These are phyloP conservation scores for Fusarium pseudograminearum DNA, from an alignment of 2,329 filamentous ascomycete genomes.

Conservation along the genomic window DNA sequence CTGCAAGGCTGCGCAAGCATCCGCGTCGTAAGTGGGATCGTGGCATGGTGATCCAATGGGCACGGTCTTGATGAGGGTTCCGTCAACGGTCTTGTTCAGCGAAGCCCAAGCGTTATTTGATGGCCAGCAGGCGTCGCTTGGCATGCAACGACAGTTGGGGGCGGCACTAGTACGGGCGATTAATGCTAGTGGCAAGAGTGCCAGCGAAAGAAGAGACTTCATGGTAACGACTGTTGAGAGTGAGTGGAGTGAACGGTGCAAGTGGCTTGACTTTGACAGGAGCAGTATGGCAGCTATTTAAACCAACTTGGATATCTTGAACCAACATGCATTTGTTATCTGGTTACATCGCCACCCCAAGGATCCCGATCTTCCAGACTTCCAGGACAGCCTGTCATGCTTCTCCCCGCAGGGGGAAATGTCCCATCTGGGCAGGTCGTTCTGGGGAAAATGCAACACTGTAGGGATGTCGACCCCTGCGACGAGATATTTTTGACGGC, in stretches of 20 bases:
- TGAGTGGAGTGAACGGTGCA: not conserved
- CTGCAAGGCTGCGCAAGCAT: constrained; percentile 57
- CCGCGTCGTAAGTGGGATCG: constrained; percentile 59
- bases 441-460: not conserved
- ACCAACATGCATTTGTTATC: not conserved
- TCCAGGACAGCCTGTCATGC: not conserved
- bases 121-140: constrained; percentile 67
- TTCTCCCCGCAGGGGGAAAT: not conserved
- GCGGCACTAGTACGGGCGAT: not conserved
- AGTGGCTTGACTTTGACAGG: not conserved
- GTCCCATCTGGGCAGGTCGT: constrained; percentile 3
- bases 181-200: not conserved
- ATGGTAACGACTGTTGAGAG: not conserved
- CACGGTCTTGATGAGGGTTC: constrained; percentile 62
- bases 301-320: not conserved
- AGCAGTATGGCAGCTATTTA: not conserved
- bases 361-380: not conserved
- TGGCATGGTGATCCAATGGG: constrained; percentile 66
- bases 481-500: not conserved
- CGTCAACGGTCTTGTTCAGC: constrained; percentile 64
- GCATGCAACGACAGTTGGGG: constrained; percentile 54
- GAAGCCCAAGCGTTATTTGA: constrained; percentile 56
- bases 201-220: constrained; percentile 1
- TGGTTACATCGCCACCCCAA: not conserved
- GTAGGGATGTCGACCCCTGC: not conserved